Conservation (phyloP, 768 basidiomycete species). For the Tricholoma sp. region DNA sequence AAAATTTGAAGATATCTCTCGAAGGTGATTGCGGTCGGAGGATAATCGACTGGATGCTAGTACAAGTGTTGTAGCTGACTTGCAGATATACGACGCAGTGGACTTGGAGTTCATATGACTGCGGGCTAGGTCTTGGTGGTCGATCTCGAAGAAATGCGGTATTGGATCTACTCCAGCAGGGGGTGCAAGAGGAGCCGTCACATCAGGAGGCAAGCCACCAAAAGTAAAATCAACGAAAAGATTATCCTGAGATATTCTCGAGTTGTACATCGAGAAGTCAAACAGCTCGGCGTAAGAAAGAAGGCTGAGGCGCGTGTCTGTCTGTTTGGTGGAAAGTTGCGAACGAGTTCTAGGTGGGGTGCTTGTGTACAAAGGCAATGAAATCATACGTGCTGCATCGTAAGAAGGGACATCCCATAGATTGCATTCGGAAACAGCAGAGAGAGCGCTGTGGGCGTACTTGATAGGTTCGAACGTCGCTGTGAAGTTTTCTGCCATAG, state of each 20-base stretch:
- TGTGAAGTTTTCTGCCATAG: not conserved
- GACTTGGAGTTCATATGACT: not conserved
- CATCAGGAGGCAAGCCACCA: not conserved
- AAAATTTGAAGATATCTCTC: not conserved
- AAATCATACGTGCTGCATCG: constrained; percentile 2
- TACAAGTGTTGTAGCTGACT: not conserved
- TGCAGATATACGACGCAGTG: not conserved
- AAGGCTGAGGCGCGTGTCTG: constrained; percentile 1
- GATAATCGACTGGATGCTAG: not conserved
- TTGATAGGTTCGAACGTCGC: constrained; percentile 1
- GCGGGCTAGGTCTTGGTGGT: not conserved
- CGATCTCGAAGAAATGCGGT: not conserved
- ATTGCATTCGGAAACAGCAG: constrained; percentile 10
- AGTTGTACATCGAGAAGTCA: constrained; percentile 16
- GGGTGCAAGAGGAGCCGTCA: not conserved
- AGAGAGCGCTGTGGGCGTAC: constrained; percentile 10
- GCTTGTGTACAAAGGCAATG: constrained; percentile 3
- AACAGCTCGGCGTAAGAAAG: constrained; percentile 18
- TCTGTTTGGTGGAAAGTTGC: not conserved
- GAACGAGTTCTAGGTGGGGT: not conserved
- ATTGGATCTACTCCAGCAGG: not conserved
- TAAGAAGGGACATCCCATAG: constrained; percentile 13
- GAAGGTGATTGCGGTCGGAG: not conserved
- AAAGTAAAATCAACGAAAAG: not conserved
- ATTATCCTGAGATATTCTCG: constrained; percentile 11